These are phyloP conservation scores for Cladophialophora yegresii DNA, from an alignment of 2,329 filamentous ascomycete species.

Conservation along the genomic window DNA sequence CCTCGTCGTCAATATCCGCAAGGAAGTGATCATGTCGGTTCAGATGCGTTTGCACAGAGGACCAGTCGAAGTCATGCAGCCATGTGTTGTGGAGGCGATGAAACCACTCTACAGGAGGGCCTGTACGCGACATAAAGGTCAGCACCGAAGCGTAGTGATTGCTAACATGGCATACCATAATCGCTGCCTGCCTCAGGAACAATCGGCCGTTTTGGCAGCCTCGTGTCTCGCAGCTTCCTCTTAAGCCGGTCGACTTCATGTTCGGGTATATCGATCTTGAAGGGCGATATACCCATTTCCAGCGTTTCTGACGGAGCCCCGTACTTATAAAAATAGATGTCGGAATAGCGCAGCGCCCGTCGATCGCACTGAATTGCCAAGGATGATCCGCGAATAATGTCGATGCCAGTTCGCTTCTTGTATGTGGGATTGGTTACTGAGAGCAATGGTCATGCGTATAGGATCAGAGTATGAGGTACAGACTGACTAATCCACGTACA, in stretches of 20 bases:
- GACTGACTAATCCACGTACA: neutral
- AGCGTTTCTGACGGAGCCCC: neutral
- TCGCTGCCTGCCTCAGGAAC: conserved; percentile 26
- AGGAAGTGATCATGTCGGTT: conserved; percentile 22
- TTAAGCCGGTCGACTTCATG: conserved; percentile 25
- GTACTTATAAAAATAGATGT: neutral
- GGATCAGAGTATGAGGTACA: neutral
- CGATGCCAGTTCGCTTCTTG: neutral
- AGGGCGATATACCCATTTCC: conserved; percentile 16
- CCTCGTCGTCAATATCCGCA: conserved; percentile 23
- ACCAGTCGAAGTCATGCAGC: conserved; percentile 27
- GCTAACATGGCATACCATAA: conserved; percentile 12
- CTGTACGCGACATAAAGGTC: neutral
- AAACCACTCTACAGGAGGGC: conserved; percentile 24
- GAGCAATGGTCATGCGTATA: neutral
- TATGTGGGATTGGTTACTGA: neutral
- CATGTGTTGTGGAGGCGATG: conserved; percentile 23
- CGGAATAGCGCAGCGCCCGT: neutral
- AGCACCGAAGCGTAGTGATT: no score
- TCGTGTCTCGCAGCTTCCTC: conserved; percentile 25
- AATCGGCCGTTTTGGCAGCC: conserved; percentile 23
- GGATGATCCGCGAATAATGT: neutral
- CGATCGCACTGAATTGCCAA: neutral
- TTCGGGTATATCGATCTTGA: conserved; percentile 26
- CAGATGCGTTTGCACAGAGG: conserved; percentile 16